These are phyloP conservation scores for Metrosideros polymorpha DNA, from an alignment of 441 rosid species.

Conservation along the genomic window DNA sequence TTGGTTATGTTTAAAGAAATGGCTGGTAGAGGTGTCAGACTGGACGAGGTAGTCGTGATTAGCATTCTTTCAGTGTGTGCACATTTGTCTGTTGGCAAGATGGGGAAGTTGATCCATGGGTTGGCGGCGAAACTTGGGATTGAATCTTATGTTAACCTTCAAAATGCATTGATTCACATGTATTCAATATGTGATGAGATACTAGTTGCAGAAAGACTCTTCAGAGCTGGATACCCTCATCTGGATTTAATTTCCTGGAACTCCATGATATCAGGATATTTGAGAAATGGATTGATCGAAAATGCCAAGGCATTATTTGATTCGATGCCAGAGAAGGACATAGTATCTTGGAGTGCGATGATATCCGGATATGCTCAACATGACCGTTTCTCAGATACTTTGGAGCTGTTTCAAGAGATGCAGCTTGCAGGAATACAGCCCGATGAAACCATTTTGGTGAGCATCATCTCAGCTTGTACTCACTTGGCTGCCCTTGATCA, in stretches of 20 bases:
- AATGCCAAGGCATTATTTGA: slow-evolving; percentile 42
- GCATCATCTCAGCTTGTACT: slow-evolving; percentile 46
- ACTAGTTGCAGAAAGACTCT: slow-evolving; percentile 29
- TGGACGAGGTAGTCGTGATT: slow-evolving; percentile 43
- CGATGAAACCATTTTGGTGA: slow-evolving; percentile 39
- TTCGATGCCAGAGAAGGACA: slow-evolving; percentile 39
- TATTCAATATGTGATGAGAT: slow-evolving; percentile 38
- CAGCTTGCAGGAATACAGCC: slow-evolving; percentile 33
- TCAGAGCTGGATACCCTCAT: slow-evolving; percentile 12
- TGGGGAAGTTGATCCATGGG: slow-evolving; percentile 30
- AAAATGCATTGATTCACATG: slow-evolving; percentile 50
- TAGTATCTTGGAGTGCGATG: slow-evolving; percentile 49
- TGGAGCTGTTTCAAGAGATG: slow-evolving; percentile 39
- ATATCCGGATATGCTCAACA: slow-evolving; percentile 46
- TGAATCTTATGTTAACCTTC: slow-evolving; percentile 41
- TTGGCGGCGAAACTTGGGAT: slow-evolving; percentile 31
- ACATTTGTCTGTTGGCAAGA: slow-evolving; percentile 4
- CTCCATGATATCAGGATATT: slow-evolving; percentile 50
- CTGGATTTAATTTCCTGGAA: slow-evolving; percentile 53
- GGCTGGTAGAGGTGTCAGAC: slow-evolving; percentile 21
- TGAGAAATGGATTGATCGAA: slow-evolving; percentile 30
- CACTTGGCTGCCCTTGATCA: slow-evolving; percentile 42
- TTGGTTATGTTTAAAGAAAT: slow-evolving; percentile 28
- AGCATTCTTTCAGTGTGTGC: slow-evolving; percentile 45
- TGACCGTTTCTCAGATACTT: slow-evolving; percentile 25